Base-by-base conservation (phyloP, 805 yeast species). In the Tetrapisispora phaffii region DNA sequence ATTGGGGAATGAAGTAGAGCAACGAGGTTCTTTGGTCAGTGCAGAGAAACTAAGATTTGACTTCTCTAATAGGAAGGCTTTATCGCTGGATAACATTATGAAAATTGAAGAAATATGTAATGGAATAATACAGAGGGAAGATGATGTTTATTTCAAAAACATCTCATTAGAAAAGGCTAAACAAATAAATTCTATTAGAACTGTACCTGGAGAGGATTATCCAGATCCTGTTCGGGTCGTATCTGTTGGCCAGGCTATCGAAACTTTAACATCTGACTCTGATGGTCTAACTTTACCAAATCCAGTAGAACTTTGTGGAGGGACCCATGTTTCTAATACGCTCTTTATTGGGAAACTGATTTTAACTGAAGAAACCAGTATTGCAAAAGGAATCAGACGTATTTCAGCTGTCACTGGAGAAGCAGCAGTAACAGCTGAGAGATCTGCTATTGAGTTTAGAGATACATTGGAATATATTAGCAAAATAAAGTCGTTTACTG, bases 151-250 rank as follows among this genome's bases (percentile, higher is more conserved):
- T 63, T 76, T 94, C 49, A 77, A 87, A 67, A 93, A 88, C 34
- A 95, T 90, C 47, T 69, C 82, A 7, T 74, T 93, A 51, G 75
- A 71, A 19, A 59, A 68, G 48, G 98, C 97, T 32, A 79, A 76
- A 58, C 68, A 75, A 40, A 89, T 93, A 54, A 69, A 66, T 53
- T 94, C 97, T 21, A 80, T 93, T 39, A 85, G 98, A 69, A 97
- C 98, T 46, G 97, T 93, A 34, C 93, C 93, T 59, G 98, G 98
- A 58, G 99, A 93, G 72, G 87, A 95, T 3, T 93, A 93, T 63
- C 99, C 99, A 34, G 97, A 93, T 63, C 98, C 98, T 26, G 99
- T 93, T 19, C 80, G 98, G 63, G 97, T 93, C 53, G 97, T 93
- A 39, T 85, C 96, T 22, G 85, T 93, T 59, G 99, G 99, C 59